Evolutionary conservation across 108 stramenopile species (phyloP).

Genomic region (Cyclotella atomus): DNA sequence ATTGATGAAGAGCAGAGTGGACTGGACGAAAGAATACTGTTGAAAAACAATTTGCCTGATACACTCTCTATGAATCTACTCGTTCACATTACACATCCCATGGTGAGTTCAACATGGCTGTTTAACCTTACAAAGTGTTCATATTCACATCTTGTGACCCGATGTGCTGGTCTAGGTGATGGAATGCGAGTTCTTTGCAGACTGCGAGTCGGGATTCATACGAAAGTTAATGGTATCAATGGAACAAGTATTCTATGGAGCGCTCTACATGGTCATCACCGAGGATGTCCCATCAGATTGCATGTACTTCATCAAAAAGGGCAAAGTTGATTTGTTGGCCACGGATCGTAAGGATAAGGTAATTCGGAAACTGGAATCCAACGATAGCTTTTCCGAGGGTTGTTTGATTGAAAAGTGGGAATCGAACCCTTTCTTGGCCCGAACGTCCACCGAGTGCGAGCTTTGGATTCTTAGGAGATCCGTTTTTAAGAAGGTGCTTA

Average conservation of each 20-base stretch:
- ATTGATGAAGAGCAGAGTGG: slow-evolving; percentile 56
- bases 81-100: slow-evolving; percentile 49
- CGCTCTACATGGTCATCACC: slow-evolving; percentile 35
- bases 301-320: slow-evolving; percentile 62
- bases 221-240: slow-evolving; percentile 47
- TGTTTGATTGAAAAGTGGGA: slow-evolving; percentile 44
- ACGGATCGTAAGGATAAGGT: slow-evolving; percentile 15
- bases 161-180: background rate
- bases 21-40: slow-evolving; percentile 40
- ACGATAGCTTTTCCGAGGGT: slow-evolving; percentile 55
- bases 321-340: slow-evolving; percentile 48
- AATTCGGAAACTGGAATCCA: slow-evolving; percentile 30
- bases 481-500: slow-evolving; percentile 36
- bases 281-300: slow-evolving; percentile 28
- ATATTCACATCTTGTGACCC: background rate
- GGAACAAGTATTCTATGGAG: slow-evolving; percentile 47
- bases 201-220: slow-evolving; percentile 44
- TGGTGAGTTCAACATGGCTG: slow-evolving; percentile 17
- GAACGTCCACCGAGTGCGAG: slow-evolving; percentile 51
- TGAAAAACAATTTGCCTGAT: slow-evolving; percentile 27
- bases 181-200: slow-evolving; percentile 42
- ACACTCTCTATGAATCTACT: slow-evolving; percentile 35
- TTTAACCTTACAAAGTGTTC: background rate
- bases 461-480: slow-evolving; percentile 48
- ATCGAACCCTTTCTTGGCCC: slow-evolving; percentile 49